phyloP scores from a whole-genome alignment of 345 rosid genomes.

The Hypericum androsaemum region DNA sequence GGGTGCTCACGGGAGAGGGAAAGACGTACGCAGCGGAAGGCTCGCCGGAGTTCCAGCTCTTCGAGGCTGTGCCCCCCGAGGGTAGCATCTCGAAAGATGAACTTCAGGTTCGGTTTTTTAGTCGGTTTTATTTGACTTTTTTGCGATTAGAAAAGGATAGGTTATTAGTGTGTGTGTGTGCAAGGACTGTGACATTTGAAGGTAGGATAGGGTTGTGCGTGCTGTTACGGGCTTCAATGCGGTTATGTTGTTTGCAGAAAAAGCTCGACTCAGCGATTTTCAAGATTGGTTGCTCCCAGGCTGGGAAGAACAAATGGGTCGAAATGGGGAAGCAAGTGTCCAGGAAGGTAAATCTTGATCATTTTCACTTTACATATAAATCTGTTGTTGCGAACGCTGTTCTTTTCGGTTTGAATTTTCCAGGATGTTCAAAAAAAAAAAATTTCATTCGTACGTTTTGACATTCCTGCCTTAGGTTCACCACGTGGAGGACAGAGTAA shows the following conservation, averaged over 20 bases:
- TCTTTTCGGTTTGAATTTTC: not conserved
- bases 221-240: too few species aligned
- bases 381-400: not conserved
- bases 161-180: too few species aligned
- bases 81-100: slow-evolving; percentile 66
- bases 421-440: not conserved
- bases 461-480: slow-evolving; percentile 42
- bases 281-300: slow-evolving; percentile 70
- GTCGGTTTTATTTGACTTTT: not conserved
- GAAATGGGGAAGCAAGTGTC: slow-evolving; percentile 79
- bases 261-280: slow-evolving; percentile 49
- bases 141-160: not conserved
- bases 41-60: slow-evolving; percentile 76
- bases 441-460: not conserved
- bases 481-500: slow-evolving; percentile 70
- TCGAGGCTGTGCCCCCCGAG: slow-evolving; percentile 55
- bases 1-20: slow-evolving; percentile 84
- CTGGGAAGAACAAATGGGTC: slow-evolving; percentile 82
- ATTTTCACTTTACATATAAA: not conserved
- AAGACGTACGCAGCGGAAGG: slow-evolving; percentile 58
- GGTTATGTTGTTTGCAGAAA: slow-evolving; percentile 37
- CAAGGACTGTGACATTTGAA: slow-evolving; percentile 1
- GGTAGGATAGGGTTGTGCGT: too few species aligned
- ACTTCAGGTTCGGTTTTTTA: slow-evolving; percentile 40
- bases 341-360: slow-evolving; percentile 49